These are phyloP conservation scores for Stylonectria norvegica DNA, from an alignment of 2,329 filamentous ascomycete species.

Conservation along the genomic window DNA sequence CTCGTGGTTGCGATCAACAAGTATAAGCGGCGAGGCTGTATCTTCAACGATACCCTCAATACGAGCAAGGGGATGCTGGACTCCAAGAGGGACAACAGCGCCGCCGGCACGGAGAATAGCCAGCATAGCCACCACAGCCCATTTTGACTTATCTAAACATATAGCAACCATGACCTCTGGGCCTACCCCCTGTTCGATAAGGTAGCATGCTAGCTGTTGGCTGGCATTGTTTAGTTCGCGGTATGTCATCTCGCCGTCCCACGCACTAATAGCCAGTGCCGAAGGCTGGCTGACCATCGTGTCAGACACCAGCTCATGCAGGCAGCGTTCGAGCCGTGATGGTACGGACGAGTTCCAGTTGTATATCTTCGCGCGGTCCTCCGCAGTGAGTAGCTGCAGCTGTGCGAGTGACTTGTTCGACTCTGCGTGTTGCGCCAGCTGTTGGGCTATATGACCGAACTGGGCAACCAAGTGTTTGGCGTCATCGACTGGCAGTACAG, in stretches of 20 bases:
- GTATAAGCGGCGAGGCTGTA: no score
- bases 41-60: no score
- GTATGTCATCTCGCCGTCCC: conserved; percentile 43
- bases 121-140: conserved; percentile 32
- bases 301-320: neutral
- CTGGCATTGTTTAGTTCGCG: conserved; percentile 35
- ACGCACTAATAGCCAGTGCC: conserved; percentile 38
- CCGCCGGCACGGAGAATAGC: conserved; percentile 34
- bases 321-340: neutral
- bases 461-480: neutral
- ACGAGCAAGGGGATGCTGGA: no score
- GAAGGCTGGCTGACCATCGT: conserved; percentile 24
- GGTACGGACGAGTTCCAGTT: neutral
- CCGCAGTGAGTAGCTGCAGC: neutral
- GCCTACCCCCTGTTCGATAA: conserved; percentile 32
- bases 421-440: neutral
- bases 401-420: neutral
- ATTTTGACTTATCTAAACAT: conserved; percentile 38
- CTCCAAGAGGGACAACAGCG: conserved; percentile 28
- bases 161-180: conserved; percentile 29
- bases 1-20: no score
- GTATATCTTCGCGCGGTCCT: neutral
- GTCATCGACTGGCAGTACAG: neutral
- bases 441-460: neutral
- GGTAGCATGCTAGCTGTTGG: conserved; percentile 33